Evolutionary conservation across 768 basidiomycete species (phyloP).

Genomic region (Lactarius sanguifluus): DNA sequence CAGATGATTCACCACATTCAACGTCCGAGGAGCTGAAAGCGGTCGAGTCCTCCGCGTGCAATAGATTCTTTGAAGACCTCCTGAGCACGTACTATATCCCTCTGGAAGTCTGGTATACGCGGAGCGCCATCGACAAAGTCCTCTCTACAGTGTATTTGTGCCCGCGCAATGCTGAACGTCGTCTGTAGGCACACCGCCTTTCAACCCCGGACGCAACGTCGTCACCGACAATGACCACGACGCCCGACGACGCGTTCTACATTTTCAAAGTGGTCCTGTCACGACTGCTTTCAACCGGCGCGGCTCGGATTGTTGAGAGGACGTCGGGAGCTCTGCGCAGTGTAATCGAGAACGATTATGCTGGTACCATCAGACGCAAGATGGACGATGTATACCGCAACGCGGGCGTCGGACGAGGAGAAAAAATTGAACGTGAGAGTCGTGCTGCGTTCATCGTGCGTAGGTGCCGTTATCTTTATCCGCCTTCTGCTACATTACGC

Average conservation of each 20-base stretch:
- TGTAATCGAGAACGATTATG: constrained; percentile 80
- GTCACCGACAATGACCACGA: constrained; percentile 64
- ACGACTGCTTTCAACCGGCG: constrained; percentile 77
- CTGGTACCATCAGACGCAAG: constrained; percentile 75
- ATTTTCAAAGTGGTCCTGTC: constrained; percentile 83
- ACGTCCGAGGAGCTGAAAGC: constrained; percentile 30
- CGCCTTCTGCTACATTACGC: constrained; percentile 4
- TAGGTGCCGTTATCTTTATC: constrained; percentile 23
- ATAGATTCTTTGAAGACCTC: constrained; percentile 61
- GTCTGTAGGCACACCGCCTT: constrained; percentile 76
- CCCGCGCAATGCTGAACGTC: not conserved
- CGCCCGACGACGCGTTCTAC: constrained; percentile 95
- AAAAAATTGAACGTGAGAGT: constrained; percentile 80
- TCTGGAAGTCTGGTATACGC: constrained; percentile 89
- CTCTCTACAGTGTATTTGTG: constrained; percentile 10
- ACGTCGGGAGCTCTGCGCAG: constrained; percentile 65
- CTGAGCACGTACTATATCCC: constrained; percentile 79
- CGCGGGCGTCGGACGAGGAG: constrained; percentile 51
- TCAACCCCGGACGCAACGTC: constrained; percentile 71
- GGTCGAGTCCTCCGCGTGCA: constrained; percentile 54
- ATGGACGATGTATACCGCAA: constrained; percentile 85
- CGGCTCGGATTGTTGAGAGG: constrained; percentile 53
- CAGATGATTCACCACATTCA: constrained; percentile 5
- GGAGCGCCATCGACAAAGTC: constrained; percentile 86
- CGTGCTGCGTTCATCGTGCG: constrained; percentile 80